phyloP scores from a whole-genome alignment of 495 filamentous ascomycete species.

The Penicillium ucsense region DNA sequence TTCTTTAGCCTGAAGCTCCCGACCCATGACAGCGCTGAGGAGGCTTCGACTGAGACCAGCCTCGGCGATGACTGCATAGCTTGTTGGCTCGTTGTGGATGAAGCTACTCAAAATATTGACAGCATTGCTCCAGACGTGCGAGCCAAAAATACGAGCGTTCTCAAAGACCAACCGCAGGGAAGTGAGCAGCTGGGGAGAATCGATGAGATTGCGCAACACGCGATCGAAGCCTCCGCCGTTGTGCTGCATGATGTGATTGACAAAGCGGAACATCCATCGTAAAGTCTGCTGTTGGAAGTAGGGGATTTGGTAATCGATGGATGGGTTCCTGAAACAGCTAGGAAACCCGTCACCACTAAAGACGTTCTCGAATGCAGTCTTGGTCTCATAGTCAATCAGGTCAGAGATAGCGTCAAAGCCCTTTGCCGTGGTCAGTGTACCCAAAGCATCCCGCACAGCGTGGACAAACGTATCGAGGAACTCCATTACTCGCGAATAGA shows the following conservation, averaged over 20 bases:
- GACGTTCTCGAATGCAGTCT: constrained; percentile 55
- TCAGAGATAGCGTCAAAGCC: constrained; percentile 82
- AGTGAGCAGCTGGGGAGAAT: constrained; percentile 73
- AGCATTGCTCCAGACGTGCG: constrained; percentile 86
- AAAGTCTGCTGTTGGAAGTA: constrained; percentile 87
- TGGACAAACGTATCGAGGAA: constrained; percentile 86
- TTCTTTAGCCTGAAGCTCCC: constrained; percentile 22
- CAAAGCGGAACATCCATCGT: constrained; percentile 90
- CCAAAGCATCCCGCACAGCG: constrained; percentile 68
- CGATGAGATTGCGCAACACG: constrained; percentile 82
- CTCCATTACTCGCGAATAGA: constrained; percentile 66
- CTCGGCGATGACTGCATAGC: constrained; percentile 89
- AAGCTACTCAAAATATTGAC: constrained; percentile 88
- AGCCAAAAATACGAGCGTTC: constrained; percentile 70
- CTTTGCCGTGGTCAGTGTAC: constrained; percentile 63
- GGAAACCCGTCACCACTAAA: constrained; percentile 63
- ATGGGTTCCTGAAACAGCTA: constrained; percentile 62
- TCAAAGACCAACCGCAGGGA: constrained; percentile 74
- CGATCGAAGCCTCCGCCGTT: constrained; percentile 79
- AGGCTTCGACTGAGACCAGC: constrained; percentile 80
- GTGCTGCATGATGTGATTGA: constrained; percentile 88
- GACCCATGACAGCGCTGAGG: constrained; percentile 66
- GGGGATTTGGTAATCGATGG: constrained; percentile 85
- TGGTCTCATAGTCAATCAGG: constrained; percentile 71
- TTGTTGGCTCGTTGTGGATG: constrained; percentile 98